Evolutionary conservation across 192 early-diverging fungal genomes (phyloP), one percentile per base, ranked within the genome.

Genomic region (Rhizoclosmatium sp.): DNA sequence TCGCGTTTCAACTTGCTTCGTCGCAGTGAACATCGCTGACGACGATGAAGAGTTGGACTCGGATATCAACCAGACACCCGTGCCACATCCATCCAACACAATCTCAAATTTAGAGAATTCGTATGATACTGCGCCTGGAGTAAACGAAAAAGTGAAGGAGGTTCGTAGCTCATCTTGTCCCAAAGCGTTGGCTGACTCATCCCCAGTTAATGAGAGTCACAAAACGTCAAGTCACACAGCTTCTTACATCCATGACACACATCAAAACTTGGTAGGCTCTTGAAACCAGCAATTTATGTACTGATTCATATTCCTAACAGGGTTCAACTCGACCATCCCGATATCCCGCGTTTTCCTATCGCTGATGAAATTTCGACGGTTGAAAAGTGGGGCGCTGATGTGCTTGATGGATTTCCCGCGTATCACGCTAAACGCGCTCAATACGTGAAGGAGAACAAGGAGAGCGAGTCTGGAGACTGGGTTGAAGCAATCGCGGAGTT

Each of bases 71-170:
- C 64, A n/a, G n/a, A 40, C 40, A 31, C 64, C n/a, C 40, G 64
- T 16, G 3, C 21, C 64, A 31, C 39, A 23, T 3, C 21, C 21
- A 19, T n/a, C 12, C 12, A 39, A 65, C 21, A 16, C 21, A n/a
- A 40, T n/a, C 40, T n/a, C 21, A 65, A 40, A 14, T 40, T n/a
- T 12, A 0, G 64, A 40, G 0, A 2, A 39, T 2, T n/a, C 64
- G 16, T n/a, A 40, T 39, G 14, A 40, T 39, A 40, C n/a, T 40
- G 16, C 67, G 44, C n/a, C 39, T 41, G 67, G 42, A 47, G 46
- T 48, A 16, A 69, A 69, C 44, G 67, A 47, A 14, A 44, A 69
- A 12, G 67, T 69, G 41, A 69, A 69, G 46, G 67, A 69, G 62
- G 62, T 65, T 12, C 2, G 19, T 21, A 10, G 41, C 14, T 41